Evolutionary conservation across 2,329 filamentous ascomycete genomes (phyloP), one percentile per base, ranked within the genome.

Genomic region (Paracoccidioides lutzii): DNA sequence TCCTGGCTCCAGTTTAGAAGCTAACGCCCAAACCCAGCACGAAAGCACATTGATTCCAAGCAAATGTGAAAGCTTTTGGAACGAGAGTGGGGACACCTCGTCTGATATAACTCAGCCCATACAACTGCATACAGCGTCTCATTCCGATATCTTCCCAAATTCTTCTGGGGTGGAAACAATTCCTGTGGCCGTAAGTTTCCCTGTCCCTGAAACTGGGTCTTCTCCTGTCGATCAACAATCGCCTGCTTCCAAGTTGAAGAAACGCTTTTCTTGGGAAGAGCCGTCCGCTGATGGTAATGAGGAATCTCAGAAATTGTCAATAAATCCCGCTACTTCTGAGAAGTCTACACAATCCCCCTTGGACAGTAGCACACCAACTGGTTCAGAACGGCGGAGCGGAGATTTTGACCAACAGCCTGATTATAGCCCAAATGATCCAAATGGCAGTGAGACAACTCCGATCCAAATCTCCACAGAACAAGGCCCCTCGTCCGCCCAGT

Each of bases 221-320:
- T 32, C 6, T 51, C n/a, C 38, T 51, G 42, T 15, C 12, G 15
- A 22, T 15, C 30, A 63, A 41, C 46, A 58, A 45, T 58, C 59
- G 5, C 57, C 57, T 33, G 61, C 57, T 30, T 66, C 64, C 5
- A 65, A 64, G 46, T 45, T 73, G 12, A 66, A 68, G 57, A 68
- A 70, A 55, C 68, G 71, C 14, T 75, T 75, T 53, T 75, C 73
- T 2, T 75, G 73, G 73, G 73, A 75, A 59, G 56, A 59, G 32
- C 57, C 60, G 30, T 60, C 61, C 3, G 58, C 58, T 9, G 59
- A 59, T 15, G 60, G 53, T 10, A 46, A 56, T 28, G 44, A 54
- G 35, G 55, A 57, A 33, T 33, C 51, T 3, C 22, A 55, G 35
- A 45, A 48, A 43, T 35, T 45, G 14, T 22, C 52, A 5, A 52